Percentiles rank a stretch among this genome's conserved stretches.
Conservation (phyloP, 2,329 filamentous ascomycete genomes). For the Ascomycota sp. region DNA sequence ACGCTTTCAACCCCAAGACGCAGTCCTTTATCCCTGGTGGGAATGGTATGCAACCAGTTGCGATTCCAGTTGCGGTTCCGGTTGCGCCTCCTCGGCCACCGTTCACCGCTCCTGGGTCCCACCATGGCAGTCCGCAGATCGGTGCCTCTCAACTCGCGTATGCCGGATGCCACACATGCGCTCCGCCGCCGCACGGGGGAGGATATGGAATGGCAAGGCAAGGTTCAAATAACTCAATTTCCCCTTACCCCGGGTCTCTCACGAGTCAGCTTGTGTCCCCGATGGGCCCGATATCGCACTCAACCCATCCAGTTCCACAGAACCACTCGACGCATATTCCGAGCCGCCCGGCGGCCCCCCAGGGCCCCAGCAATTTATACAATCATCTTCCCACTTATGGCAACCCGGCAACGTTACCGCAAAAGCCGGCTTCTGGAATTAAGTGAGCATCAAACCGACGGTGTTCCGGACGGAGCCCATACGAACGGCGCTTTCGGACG, state of each 20-base stretch:
- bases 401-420: constrained; percentile 35
- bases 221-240: constrained; percentile 30
- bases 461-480: constrained; percentile 7
- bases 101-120: constrained; percentile 24
- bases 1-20: constrained; percentile 82
- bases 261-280: constrained; percentile 18
- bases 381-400: constrained; percentile 32
- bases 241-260: constrained; percentile 22
- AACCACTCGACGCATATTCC: constrained; percentile 19
- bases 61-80: constrained; percentile 13
- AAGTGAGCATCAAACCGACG: constrained; percentile 12
- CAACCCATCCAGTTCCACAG: constrained; percentile 21
- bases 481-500: constrained; percentile 12
- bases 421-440: constrained; percentile 31
- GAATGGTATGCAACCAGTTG: constrained; percentile 25
- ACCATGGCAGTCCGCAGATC: constrained; percentile 31
- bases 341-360: constrained; percentile 21
- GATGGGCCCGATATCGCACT: constrained; percentile 16
- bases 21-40: constrained; percentile 63
- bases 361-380: constrained; percentile 22
- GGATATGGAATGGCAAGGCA: constrained; percentile 34
- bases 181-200: constrained; percentile 22
- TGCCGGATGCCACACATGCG: constrained; percentile 22
- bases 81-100: constrained; percentile 24
- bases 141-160: constrained; percentile 28